A percentile compares a stretch with the other conserved stretches of the same genome.
phyloP scores from a whole-genome alignment of 1,284 basidiomycete species.

The Lentinus polychrous region DNA sequence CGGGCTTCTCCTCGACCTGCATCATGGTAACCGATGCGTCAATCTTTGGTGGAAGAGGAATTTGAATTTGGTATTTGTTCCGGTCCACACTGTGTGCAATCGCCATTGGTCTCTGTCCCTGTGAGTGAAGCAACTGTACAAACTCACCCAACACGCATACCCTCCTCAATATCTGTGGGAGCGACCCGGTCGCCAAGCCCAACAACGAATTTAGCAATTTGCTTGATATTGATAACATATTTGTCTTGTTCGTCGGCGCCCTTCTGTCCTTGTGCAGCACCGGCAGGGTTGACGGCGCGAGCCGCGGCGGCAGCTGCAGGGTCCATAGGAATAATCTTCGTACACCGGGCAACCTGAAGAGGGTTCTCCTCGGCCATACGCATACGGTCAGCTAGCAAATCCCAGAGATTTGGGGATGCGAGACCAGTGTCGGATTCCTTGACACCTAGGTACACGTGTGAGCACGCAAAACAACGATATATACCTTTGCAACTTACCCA shows the following conservation, averaged over 20 bases:
- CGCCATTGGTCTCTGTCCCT: conserved; percentile 6
- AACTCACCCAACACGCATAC: conserved; percentile 96
- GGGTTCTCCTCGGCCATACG: conserved; percentile 92
- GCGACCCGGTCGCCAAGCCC: conserved; percentile 95
- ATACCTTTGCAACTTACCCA: conserved; percentile 44
- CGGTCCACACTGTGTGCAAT: conserved; percentile 67
- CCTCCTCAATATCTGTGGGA: conserved; percentile 98
- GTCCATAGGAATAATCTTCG: conserved; percentile 92
- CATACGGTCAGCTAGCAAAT: conserved; percentile 81
- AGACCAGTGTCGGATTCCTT: conserved; percentile 99
- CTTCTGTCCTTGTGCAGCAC: conserved; percentile 78
- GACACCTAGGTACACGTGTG: conserved; percentile 49
- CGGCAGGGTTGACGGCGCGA: conserved; percentile 62
- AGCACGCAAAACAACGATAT: conserved; percentile 1
- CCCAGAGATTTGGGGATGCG: conserved; percentile 95
- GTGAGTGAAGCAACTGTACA: conserved; percentile 13
- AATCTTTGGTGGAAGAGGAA: conserved; percentile 99
- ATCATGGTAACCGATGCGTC: conserved; percentile 99
- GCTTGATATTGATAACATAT: conserved; percentile 99
- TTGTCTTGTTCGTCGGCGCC: conserved; percentile 96
- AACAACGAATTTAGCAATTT: conserved; percentile 99
- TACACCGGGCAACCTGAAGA: conserved; percentile 95
- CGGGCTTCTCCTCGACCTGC: conserved; percentile 99
- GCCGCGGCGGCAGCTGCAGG: conserved; percentile 66
- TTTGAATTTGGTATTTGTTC: conserved; percentile 98